Conservation (phyloP, 139 green algal genomes). For the Volvox africanus region DNA sequence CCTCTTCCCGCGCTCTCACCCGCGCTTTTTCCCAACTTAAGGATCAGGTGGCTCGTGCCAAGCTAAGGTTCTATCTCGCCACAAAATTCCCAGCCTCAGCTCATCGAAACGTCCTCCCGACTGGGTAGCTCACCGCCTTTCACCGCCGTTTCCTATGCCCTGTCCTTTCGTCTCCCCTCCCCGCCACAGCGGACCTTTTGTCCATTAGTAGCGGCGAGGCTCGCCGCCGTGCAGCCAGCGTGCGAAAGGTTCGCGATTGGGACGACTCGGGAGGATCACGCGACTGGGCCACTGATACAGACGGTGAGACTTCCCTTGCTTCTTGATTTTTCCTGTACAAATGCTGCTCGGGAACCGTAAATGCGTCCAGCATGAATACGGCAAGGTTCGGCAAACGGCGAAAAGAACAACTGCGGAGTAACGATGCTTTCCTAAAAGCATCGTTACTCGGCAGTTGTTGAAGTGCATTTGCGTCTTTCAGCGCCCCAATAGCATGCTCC, state of each 20-base stretch:
- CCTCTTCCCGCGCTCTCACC: no score
- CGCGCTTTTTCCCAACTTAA: no score
- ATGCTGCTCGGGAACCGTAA: no score
- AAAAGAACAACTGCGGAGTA: no score
- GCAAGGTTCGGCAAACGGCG: no score
- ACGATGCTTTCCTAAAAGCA: no score
- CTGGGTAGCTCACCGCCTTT: neutral
- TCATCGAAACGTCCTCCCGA: neutral
- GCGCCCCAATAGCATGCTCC: no score
- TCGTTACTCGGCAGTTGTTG: no score
- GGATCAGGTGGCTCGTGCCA: neutral
- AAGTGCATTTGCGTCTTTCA: no score
- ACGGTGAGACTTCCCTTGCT: neutral
- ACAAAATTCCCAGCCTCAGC: neutral
- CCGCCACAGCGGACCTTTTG: neutral
- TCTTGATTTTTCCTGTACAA: no score
- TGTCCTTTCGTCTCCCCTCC: neutral
- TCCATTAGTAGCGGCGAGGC: constrained; percentile 25
- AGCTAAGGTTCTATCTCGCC: neutral
- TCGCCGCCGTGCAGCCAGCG: constrained; percentile 1
- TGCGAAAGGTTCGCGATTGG: constrained; percentile 22
- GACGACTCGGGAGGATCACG: neutral
- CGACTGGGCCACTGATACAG: neutral
- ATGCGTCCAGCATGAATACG: no score
- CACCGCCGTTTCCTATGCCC: neutral